phyloP scores from a whole-genome alignment of 1,284 basidiomycete genomes.

The Heterobasidion parviporum region DNA sequence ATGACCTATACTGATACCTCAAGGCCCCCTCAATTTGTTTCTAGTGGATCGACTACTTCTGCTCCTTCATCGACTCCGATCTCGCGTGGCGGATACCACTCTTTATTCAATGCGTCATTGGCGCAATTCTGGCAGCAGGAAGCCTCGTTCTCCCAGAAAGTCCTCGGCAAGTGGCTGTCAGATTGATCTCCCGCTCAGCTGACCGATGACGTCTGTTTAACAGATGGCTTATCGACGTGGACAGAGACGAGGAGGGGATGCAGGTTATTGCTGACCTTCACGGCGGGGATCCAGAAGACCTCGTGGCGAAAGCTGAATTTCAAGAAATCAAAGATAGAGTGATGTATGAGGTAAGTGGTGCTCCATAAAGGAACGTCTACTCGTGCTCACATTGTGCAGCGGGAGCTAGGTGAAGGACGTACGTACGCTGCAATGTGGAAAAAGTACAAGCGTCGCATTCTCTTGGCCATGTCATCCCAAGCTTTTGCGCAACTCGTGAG shows the following conservation, averaged over 20 bases:
- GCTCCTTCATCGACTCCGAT: constrained; percentile 80
- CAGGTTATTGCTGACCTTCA: constrained; percentile 87
- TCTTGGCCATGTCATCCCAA: constrained; percentile 97
- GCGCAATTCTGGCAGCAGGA: constrained; percentile 74
- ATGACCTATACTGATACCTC: neutral
- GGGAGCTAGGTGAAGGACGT: constrained; percentile 70
- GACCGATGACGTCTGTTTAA: constrained; percentile 5
- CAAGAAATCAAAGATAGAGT: constrained; percentile 91
- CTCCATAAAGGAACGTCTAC: neutral
- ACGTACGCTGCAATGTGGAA: constrained; percentile 84
- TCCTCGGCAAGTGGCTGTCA: constrained; percentile 50
- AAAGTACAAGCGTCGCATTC: constrained; percentile 80
- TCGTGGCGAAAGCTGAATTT: constrained; percentile 77
- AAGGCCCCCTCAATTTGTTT: neutral
- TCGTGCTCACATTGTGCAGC: constrained; percentile 28
- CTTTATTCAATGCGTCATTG: constrained; percentile 86
- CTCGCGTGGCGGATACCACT: constrained; percentile 81
- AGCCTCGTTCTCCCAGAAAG: constrained; percentile 90
- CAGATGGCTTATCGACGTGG: constrained; percentile 90
- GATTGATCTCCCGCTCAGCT: neutral
- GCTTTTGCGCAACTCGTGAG: constrained; percentile 89
- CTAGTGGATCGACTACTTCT: constrained; percentile 93
- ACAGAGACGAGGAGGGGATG: constrained; percentile 82
- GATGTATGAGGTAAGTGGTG: constrained; percentile 56
- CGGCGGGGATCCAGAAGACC: constrained; percentile 73